These are phyloP conservation scores for Teratosphaeria pseudoeucalypti DNA, from an alignment of 2,329 filamentous ascomycete species.

Conservation along the genomic window DNA sequence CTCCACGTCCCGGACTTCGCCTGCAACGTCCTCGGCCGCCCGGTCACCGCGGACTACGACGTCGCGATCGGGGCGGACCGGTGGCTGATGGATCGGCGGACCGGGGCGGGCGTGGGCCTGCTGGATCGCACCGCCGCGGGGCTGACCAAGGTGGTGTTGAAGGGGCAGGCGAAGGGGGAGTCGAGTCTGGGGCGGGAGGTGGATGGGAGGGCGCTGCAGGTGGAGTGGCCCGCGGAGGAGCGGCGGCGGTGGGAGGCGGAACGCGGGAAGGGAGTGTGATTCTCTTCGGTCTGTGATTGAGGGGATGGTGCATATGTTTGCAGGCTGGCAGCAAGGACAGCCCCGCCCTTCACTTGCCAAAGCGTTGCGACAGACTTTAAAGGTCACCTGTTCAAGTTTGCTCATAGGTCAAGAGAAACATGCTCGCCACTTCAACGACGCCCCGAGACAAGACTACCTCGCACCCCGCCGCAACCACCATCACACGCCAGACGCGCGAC, in stretches of 20 bases:
- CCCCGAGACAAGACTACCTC: neutral
- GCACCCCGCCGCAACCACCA: neutral
- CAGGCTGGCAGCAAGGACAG: neutral
- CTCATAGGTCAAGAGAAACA: neutral
- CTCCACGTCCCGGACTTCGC: constrained; percentile 6
- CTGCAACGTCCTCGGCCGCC: constrained; percentile 8
- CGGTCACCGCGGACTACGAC: constrained; percentile 7
- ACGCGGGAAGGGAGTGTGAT: neutral
- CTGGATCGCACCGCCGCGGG: constrained; percentile 8
- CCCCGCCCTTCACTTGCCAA: too few species aligned
- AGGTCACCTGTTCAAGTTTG: neutral
- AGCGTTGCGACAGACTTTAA: too few species aligned
- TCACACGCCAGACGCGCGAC: neutral
- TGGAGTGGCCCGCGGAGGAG: constrained; percentile 7
- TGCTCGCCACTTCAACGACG: neutral
- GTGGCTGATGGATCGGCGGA: constrained; percentile 7
- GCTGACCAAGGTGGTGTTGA: constrained; percentile 3
- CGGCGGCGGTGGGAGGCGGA: constrained; percentile 2
- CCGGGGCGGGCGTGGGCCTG: constrained; percentile 6
- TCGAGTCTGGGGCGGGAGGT: neutral
- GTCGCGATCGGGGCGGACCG: constrained; percentile 9
- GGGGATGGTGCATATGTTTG: neutral
- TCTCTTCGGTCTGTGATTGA: neutral
- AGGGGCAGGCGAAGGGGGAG: constrained; percentile 3
- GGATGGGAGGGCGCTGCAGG: constrained; percentile 1